Evolutionary conservation across 495 filamentous ascomycete genomes (phyloP).

Genomic region (Penicillium angulare): DNA sequence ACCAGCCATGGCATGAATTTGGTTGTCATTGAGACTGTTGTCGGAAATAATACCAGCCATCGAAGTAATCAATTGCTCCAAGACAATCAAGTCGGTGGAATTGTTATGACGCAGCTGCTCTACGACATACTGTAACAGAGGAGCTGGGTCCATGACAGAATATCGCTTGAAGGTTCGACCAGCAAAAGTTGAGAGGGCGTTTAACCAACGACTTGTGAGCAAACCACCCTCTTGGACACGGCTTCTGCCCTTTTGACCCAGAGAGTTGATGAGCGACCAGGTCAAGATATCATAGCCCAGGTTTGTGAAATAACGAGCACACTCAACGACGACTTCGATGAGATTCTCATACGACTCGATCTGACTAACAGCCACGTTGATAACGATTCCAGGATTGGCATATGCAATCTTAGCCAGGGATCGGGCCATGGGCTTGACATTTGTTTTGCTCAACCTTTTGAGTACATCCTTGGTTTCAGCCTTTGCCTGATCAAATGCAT

Average conservation of each 20-base stretch:
- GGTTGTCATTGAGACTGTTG: slow-evolving; percentile 78
- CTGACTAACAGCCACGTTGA: slow-evolving; percentile 78
- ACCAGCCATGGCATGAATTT: slow-evolving; percentile 82
- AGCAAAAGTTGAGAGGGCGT: slow-evolving; percentile 78
- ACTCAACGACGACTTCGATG: slow-evolving; percentile 89
- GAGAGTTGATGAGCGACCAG: slow-evolving; percentile 78
- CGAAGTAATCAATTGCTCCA: slow-evolving; percentile 81
- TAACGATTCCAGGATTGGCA: slow-evolving; percentile 86
- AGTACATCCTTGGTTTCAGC: slow-evolving; percentile 77
- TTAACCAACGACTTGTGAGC: slow-evolving; percentile 84
- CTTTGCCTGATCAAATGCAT: slow-evolving; percentile 71
- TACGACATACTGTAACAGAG: slow-evolving; percentile 85
- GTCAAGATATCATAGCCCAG: slow-evolving; percentile 91
- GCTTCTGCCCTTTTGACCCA: slow-evolving; percentile 71
- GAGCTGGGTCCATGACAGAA: slow-evolving; percentile 76
- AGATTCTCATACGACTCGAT: slow-evolving; percentile 92
- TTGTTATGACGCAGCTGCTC: slow-evolving; percentile 77
- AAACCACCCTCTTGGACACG: slow-evolving; percentile 81
- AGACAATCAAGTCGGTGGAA: slow-evolving; percentile 79
- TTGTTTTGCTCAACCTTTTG: slow-evolving; percentile 81
- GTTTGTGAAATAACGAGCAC: slow-evolving; percentile 86
- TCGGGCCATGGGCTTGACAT: slow-evolving; percentile 79
- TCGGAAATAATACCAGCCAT: slow-evolving; percentile 92
- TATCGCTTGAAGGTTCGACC: slow-evolving; percentile 82
- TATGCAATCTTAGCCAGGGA: slow-evolving; percentile 83